Evolutionary conservation across 768 basidiomycete genomes (phyloP).

Genomic region (Nidularia pulvinata): DNA sequence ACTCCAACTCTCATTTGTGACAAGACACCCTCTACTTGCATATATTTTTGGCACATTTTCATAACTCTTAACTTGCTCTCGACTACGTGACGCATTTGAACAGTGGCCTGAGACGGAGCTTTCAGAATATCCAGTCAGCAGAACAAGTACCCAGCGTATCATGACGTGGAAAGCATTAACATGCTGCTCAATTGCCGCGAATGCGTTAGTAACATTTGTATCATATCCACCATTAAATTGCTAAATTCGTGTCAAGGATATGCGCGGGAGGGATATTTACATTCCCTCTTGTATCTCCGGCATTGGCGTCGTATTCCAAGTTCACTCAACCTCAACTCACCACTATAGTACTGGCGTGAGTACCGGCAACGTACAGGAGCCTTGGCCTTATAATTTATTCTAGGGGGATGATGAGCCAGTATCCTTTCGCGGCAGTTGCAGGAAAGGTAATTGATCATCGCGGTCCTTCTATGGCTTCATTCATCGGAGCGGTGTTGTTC

Average conservation of each 20-base stretch:
- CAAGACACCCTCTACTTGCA: no score
- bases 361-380: not conserved
- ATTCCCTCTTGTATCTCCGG: slow-evolving; percentile 74
- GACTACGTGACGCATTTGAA: no score
- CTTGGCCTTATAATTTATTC: slow-evolving; percentile 2
- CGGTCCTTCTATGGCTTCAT: slow-evolving; percentile 70
- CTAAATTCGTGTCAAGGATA: slow-evolving; percentile 40
- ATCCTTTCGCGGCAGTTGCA: slow-evolving; percentile 69
- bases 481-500: slow-evolving; percentile 60
- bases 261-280: slow-evolving; percentile 81
- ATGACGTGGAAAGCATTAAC: slow-evolving; percentile 9
- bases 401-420: slow-evolving; percentile 85
- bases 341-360: slow-evolving; percentile 77
- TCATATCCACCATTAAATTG: not conserved
- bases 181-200: slow-evolving; percentile 58
- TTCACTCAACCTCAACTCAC: slow-evolving; percentile 79
- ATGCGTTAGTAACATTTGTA: slow-evolving; percentile 49
- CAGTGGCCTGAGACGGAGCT: not conserved
- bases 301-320: slow-evolving; percentile 55
- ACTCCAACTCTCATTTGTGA: no score
- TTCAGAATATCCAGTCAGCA: not conserved
- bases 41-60: no score
- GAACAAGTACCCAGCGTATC: no score
- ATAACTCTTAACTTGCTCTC: no score
- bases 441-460: slow-evolving; percentile 68